These are phyloP conservation scores for Tremella yokohamensis DNA, from an alignment of 768 basidiomycete genomes.

Conservation along the genomic window DNA sequence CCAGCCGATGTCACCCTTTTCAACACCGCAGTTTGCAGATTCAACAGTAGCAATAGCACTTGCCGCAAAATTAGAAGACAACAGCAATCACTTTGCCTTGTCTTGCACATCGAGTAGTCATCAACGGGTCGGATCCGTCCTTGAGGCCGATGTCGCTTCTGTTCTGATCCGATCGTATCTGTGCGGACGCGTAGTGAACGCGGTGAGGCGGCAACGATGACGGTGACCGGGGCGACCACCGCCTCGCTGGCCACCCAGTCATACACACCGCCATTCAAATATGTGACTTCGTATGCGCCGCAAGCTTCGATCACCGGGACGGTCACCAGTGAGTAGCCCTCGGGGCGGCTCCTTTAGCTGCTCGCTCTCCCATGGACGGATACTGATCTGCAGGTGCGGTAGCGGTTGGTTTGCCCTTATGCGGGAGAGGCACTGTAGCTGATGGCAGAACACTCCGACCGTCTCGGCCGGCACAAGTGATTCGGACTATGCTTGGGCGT, in stretches of 20 bases:
- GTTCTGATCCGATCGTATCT: too few species aligned
- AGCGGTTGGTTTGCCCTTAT: background rate
- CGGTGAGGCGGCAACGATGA: constrained; percentile 23
- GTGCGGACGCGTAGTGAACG: too few species aligned
- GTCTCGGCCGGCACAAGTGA: constrained; percentile 30
- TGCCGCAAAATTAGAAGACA: too few species aligned
- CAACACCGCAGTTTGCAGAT: too few species aligned
- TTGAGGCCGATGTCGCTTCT: too few species aligned
- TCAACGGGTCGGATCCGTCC: too few species aligned
- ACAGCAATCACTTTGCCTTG: too few species aligned
- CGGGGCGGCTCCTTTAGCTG: too few species aligned
- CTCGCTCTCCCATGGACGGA: background rate
- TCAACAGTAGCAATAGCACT: too few species aligned
- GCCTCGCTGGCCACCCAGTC: constrained; percentile 31
- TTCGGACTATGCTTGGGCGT: constrained; percentile 44
- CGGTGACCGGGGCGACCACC: constrained; percentile 36
- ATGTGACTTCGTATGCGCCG: constrained; percentile 31
- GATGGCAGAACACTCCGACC: constrained; percentile 41
- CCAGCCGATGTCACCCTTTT: too few species aligned
- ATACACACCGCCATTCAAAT: constrained; percentile 45
- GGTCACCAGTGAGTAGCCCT: constrained; percentile 27
- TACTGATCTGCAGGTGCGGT: constrained; percentile 22
- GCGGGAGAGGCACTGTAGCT: constrained; percentile 10
- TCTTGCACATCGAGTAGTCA: too few species aligned
- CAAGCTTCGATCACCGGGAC: constrained; percentile 33